phyloP scores from a whole-genome alignment of 2,329 filamentous ascomycete species.

The Colletotrichum trifolii region DNA sequence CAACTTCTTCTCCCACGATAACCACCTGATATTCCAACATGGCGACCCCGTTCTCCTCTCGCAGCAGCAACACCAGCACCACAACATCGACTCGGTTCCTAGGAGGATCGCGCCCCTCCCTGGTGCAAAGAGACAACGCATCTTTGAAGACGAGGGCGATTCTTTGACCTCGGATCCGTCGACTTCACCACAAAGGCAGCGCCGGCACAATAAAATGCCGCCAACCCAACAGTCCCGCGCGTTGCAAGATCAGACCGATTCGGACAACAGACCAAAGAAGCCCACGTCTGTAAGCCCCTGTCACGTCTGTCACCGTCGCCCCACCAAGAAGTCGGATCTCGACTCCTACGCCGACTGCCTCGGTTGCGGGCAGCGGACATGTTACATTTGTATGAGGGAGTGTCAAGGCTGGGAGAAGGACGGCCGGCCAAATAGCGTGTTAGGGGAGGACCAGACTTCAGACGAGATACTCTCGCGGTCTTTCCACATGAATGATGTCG shows the following conservation, averaged over 20 bases:
- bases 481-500: conserved; percentile 63
- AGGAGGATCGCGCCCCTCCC: conserved; percentile 31
- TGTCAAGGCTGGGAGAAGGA: conserved; percentile 62
- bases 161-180: background rate
- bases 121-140: conserved; percentile 28
- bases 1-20: conserved; percentile 18
- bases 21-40: conserved; percentile 20
- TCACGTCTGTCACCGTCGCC: conserved; percentile 74
- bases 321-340: conserved; percentile 72
- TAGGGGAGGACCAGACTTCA: conserved; percentile 31
- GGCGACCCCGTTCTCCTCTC: conserved; percentile 5
- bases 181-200: conserved; percentile 9
- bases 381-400: conserved; percentile 75
- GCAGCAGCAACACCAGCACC: conserved; percentile 10
- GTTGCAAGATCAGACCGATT: conserved; percentile 17
- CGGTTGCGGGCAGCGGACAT: conserved; percentile 70
- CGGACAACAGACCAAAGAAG: conserved; percentile 27
- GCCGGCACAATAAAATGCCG: conserved; percentile 26
- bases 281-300: conserved; percentile 62
- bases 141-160: conserved; percentile 23
- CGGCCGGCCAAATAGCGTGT: conserved; percentile 32
- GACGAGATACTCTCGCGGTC: conserved; percentile 50
- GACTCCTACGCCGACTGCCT: conserved; percentile 74
- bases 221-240: conserved; percentile 8
- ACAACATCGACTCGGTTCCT: conserved; percentile 11